Evolutionary conservation across 2,329 filamentous ascomycete species (phyloP).

Genomic region (Corniculantispora saksenae): DNA sequence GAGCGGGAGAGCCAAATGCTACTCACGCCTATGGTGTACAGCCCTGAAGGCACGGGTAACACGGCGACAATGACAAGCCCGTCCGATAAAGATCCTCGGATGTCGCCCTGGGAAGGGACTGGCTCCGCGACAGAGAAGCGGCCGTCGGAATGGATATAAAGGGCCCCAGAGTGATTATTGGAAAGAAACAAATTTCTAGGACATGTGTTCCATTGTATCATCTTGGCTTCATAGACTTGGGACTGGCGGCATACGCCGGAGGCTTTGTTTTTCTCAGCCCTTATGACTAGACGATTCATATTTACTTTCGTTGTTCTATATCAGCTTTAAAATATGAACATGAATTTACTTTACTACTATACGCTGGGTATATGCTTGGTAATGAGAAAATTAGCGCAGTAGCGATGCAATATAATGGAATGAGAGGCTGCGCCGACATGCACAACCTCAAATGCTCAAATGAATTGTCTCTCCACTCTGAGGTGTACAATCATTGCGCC

Average conservation of each 20-base stretch:
- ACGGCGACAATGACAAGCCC: slow-evolving; percentile 15
- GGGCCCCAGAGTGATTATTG: neutral
- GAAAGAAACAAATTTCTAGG: neutral
- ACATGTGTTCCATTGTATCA: slow-evolving; percentile 10
- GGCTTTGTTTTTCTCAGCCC: neutral
- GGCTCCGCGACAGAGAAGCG: slow-evolving; percentile 21
- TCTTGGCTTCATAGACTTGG: slow-evolving; percentile 4
- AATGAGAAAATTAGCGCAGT: neutral
- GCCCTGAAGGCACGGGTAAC: slow-evolving; percentile 33
- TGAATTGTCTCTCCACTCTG: neutral
- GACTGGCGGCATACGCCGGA: neutral
- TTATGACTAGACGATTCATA: slow-evolving; percentile 11
- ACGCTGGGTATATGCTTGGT: slow-evolving; percentile 3
- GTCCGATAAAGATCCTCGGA: slow-evolving; percentile 7
- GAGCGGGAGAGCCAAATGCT: slow-evolving; percentile 36
- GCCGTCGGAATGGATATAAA: slow-evolving; percentile 34
- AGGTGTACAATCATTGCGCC: neutral
- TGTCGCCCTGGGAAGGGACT: slow-evolving; percentile 2
- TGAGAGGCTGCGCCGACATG: neutral
- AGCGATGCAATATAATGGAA: neutral
- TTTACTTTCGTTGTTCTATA: slow-evolving; percentile 1
- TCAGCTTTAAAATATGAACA: neutral
- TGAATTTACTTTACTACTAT: slow-evolving; percentile 1
- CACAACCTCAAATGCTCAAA: neutral
- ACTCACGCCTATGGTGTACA: slow-evolving; percentile 56